Evolutionary conservation across 305 asterid genomes (phyloP).

Genomic region (Fraxinus xanthoxyloides): DNA sequence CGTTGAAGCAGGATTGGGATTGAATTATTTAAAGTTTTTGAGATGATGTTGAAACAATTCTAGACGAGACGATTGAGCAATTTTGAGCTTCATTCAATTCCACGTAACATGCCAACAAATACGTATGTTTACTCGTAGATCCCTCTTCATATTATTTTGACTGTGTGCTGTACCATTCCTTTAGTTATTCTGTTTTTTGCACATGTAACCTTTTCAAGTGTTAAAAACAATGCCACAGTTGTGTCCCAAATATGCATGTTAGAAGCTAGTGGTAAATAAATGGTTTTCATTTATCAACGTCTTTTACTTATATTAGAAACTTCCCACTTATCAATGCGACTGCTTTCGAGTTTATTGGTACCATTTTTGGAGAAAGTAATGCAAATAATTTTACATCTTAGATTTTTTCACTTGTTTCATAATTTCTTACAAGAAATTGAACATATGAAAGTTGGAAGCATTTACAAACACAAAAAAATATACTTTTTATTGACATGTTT

Average conservation of each 20-base stretch:
- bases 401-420: not conserved
- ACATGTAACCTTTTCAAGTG: not conserved
- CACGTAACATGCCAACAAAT: not conserved
- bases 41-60: not conserved
- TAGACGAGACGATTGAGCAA: not conserved
- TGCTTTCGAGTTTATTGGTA: not conserved
- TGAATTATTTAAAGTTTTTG: not conserved
- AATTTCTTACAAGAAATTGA: slow-evolving; percentile 11
- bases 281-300: slow-evolving; percentile 12
- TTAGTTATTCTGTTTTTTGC: not conserved
- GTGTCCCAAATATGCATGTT: not conserved
- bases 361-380: slow-evolving; percentile 19
- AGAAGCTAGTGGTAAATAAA: slow-evolving; percentile 15
- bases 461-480: not conserved
- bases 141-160: not conserved
- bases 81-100: not conserved
- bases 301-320: slow-evolving; percentile 13
- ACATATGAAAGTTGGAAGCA: not conserved
- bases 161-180: not conserved
- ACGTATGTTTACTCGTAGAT: not conserved
- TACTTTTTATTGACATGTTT: not conserved
- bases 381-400: not conserved
- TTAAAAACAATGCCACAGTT: not conserved
- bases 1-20: not conserved
- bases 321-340: slow-evolving; percentile 16